These are phyloP conservation scores for Colletotrichum sp. DNA, from an alignment of 2,329 filamentous ascomycete species.

Conservation along the genomic window DNA sequence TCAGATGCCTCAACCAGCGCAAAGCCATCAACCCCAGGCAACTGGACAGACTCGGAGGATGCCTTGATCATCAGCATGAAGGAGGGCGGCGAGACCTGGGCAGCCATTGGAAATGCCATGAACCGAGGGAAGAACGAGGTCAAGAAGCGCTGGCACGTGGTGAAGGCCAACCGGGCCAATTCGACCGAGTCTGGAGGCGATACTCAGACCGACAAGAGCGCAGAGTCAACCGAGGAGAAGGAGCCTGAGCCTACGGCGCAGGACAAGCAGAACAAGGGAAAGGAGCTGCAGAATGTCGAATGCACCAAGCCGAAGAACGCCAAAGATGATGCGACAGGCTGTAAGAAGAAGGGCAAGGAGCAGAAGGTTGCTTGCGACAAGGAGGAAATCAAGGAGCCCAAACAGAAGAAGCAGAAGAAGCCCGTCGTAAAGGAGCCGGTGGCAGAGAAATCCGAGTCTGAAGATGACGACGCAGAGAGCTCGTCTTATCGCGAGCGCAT, in stretches of 20 bases:
- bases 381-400: background rate
- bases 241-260: background rate
- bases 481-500: background rate
- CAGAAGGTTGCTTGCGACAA: background rate
- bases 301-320: background rate
- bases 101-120: conserved; percentile 31
- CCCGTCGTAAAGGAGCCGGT: background rate
- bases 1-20: background rate
- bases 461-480: conserved; percentile 15
- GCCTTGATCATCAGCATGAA: conserved; percentile 38
- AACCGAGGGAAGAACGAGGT: conserved; percentile 31
- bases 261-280: background rate
- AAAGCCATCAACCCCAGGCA: background rate
- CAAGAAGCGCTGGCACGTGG: conserved; percentile 35
- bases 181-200: background rate
- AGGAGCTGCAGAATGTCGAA: background rate
- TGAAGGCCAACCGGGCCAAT: conserved; percentile 28
- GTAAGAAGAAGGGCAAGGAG: background rate
- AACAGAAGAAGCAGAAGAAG: conserved; percentile 11
- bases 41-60: conserved; percentile 41
- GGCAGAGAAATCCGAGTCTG: background rate
- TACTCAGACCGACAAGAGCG: background rate
- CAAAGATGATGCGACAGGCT: background rate
- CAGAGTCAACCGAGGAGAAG: background rate
- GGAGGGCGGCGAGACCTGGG: conserved; percentile 31